Conservation (phyloP, 306 rosid species). For the Oemleria cerasiformis region DNA sequence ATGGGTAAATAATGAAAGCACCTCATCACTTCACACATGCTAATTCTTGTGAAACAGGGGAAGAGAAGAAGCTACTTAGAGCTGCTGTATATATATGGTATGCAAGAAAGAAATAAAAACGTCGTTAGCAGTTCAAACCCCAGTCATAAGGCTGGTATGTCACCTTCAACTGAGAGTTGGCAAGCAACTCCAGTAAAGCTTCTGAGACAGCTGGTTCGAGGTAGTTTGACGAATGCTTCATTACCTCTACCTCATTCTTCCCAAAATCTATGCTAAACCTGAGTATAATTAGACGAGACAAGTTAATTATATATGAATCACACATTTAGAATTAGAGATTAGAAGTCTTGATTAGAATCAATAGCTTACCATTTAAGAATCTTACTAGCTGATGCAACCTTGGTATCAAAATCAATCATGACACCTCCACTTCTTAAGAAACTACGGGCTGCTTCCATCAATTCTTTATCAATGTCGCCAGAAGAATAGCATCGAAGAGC, state of each 20-base stretch:
- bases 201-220: slow-evolving; percentile 62
- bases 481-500: slow-evolving; percentile 78
- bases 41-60: slow-evolving; percentile 11
- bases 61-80: slow-evolving; percentile 18
- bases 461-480: slow-evolving; percentile 63
- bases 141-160: slow-evolving; percentile 76
- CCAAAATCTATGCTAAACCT: slow-evolving; percentile 93
- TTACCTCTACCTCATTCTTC: slow-evolving; percentile 70
- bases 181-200: slow-evolving; percentile 65
- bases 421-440: slow-evolving; percentile 72
- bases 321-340: not conserved
- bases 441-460: slow-evolving; percentile 64
- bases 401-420: slow-evolving; percentile 46
- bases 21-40: slow-evolving; percentile 17
- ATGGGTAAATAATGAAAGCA: slow-evolving; percentile 15
- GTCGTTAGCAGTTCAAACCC: slow-evolving; percentile 65
- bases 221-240: slow-evolving; percentile 81
- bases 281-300: slow-evolving; percentile 16
- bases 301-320: not conserved
- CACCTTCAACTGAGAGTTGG: slow-evolving; percentile 74
- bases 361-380: slow-evolving; percentile 81
- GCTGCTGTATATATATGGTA: slow-evolving; percentile 11
- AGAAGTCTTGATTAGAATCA: not conserved
- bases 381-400: slow-evolving; percentile 51
- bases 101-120: slow-evolving; percentile 6